phyloP scores from a whole-genome alignment of 805 yeast species.

The Dipodascopsis uninucleata region DNA sequence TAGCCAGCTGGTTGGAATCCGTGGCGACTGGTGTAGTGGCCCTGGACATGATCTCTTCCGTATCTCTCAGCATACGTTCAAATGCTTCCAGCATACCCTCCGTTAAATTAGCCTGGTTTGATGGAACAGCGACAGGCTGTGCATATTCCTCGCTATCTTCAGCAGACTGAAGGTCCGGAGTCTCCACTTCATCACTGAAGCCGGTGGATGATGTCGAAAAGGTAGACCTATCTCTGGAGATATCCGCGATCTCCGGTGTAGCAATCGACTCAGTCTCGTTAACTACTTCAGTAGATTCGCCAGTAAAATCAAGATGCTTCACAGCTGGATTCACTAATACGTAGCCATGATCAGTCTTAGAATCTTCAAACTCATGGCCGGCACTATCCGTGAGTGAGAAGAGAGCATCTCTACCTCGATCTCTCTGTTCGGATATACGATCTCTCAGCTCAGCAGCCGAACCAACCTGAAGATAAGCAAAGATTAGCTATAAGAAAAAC shows the following conservation, averaged over 20 bases:
- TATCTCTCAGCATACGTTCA: slow-evolving; percentile 16
- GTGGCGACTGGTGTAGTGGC: slow-evolving; percentile 3
- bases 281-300: too few species aligned
- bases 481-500: neutral
- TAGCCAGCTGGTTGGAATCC: neutral
- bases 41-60: slow-evolving; percentile 7
- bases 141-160: neutral
- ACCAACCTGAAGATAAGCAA: slow-evolving; percentile 19
- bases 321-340: too few species aligned
- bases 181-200: neutral
- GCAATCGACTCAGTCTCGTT: too few species aligned
- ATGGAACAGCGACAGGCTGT: neutral
- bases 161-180: slow-evolving; percentile 2
- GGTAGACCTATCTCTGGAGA: slow-evolving; percentile 1
- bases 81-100: slow-evolving; percentile 13
- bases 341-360: neutral
- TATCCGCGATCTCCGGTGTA: neutral
- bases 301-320: too few species aligned
- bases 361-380: slow-evolving; percentile 7
- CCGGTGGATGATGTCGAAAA: neutral
- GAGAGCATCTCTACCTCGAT: slow-evolving; percentile 4
- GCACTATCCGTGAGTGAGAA: slow-evolving; percentile 13
- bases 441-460: slow-evolving; percentile 12
- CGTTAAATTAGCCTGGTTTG: slow-evolving; percentile 9
- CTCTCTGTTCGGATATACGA: slow-evolving; percentile 10